Conservation (phyloP, 139 green algal species). For the Micractinium conductrix region DNA sequence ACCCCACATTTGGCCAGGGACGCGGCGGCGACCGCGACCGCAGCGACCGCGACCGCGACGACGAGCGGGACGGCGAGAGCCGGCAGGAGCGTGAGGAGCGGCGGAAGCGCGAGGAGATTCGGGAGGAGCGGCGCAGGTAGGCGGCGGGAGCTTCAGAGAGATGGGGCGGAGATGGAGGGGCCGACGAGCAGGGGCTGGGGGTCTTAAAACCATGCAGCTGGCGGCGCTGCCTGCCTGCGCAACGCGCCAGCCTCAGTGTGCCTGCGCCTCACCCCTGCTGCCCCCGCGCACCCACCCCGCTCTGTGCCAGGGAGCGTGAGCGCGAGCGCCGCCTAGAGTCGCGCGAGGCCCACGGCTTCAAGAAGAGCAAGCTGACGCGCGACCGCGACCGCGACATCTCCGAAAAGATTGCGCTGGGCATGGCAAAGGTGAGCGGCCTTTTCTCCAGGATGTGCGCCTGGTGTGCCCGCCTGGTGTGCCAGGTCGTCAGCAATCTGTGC, state of each 20-base stretch:
- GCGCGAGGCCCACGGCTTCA: conserved; percentile 70
- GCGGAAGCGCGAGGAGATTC: conserved; percentile 81
- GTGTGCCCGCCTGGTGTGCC: too few species aligned
- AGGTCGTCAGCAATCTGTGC: too few species aligned
- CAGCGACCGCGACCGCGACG: conserved; percentile 1
- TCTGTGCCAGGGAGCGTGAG: conserved; percentile 81
- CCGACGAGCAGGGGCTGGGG: neutral
- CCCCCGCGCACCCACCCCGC: neutral
- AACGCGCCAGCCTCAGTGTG: neutral
- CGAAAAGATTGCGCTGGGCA: conserved; percentile 89
- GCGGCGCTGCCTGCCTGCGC: too few species aligned
- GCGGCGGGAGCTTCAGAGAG: neutral
- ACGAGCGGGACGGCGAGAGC: conserved; percentile 37
- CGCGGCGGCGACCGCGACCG: neutral
- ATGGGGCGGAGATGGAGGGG: neutral
- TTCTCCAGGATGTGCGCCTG: too few species aligned
- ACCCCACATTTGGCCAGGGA: too few species aligned
- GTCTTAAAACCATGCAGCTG: too few species aligned
- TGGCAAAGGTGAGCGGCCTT: conserved; percentile 62
- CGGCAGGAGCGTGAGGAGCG: conserved; percentile 83
- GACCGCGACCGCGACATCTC: conserved; percentile 95
- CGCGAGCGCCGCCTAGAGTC: conserved; percentile 88
- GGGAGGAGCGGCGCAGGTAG: conserved; percentile 71
- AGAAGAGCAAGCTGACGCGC: conserved; percentile 93
- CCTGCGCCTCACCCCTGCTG: neutral